phyloP scores from a whole-genome alignment of 331 rosid species.

The Saraca asoca region DNA sequence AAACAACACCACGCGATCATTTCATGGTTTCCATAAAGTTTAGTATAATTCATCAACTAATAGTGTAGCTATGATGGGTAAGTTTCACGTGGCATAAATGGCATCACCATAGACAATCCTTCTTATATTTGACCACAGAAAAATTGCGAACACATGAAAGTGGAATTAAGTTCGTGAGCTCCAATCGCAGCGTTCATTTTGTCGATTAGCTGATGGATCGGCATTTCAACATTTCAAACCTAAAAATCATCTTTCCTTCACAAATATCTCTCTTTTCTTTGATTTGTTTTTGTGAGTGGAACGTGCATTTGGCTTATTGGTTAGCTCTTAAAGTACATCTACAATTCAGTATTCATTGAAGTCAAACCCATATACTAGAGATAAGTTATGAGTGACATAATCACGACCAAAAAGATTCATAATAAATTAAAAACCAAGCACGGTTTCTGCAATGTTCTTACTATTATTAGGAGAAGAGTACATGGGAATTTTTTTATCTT shows the following conservation, averaged over 20 bases:
- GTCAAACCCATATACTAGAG: not conserved
- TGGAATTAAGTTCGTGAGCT: slow-evolving; percentile 29
- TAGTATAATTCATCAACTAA: slow-evolving; percentile 27
- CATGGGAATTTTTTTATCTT: not conserved
- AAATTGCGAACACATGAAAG: slow-evolving; percentile 18
- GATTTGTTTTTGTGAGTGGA: slow-evolving; percentile 22
- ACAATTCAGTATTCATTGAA: no score
- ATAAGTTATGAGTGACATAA: not conserved
- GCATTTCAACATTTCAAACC: slow-evolving; percentile 7
- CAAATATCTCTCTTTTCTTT: slow-evolving; percentile 13
- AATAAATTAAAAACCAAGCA: not conserved
- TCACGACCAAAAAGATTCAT: not conserved
- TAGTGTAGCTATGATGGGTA: slow-evolving; percentile 17
- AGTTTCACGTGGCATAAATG: slow-evolving; percentile 31
- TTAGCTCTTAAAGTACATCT: slow-evolving; percentile 19
- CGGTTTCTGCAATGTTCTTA: not conserved
- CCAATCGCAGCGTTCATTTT: not conserved
- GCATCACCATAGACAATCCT: slow-evolving; percentile 29
- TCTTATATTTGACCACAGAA: not conserved
- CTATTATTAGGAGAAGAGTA: no score
- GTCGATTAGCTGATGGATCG: not conserved
- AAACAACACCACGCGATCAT: slow-evolving; percentile 24
- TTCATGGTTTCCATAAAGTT: slow-evolving; percentile 33
- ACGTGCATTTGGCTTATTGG: slow-evolving; percentile 22
- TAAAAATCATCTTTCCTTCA: slow-evolving; percentile 23